Conservation (phyloP, 176 grass and related monocot genomes). For the Phragmites australis region DNA sequence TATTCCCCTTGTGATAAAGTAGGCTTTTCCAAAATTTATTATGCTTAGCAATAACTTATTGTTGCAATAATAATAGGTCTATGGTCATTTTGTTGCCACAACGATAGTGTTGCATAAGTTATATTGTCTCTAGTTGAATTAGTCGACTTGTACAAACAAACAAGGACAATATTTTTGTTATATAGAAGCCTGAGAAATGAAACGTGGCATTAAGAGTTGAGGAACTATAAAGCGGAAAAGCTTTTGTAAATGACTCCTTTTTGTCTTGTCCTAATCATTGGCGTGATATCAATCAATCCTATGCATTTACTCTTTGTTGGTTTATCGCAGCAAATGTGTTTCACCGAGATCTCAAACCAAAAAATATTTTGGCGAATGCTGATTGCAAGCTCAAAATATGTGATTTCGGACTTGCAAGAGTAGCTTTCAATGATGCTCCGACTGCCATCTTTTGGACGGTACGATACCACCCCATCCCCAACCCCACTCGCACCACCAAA, state of each 20-base stretch:
- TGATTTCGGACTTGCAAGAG: slow-evolving; percentile 80
- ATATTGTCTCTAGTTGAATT: neutral
- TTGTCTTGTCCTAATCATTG: neutral
- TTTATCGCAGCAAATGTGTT: slow-evolving; percentile 64
- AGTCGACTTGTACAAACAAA: neutral
- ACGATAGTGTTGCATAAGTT: neutral
- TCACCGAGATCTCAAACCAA: slow-evolving; percentile 76
- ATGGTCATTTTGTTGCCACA: neutral
- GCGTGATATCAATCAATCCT: neutral
- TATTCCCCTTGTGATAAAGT: neutral
- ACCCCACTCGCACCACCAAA: neutral
- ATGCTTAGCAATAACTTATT: neutral
- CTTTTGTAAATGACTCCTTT: neutral
- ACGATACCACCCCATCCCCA: neutral
- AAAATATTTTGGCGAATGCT: slow-evolving; percentile 79
- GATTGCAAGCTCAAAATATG: slow-evolving; percentile 90
- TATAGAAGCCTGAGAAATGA: neutral
- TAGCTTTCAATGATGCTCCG: slow-evolving; percentile 73
- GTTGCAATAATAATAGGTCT: neutral
- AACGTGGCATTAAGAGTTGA: neutral
- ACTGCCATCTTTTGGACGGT: slow-evolving; percentile 87
- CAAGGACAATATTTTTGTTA: neutral
- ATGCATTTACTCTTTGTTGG: neutral
- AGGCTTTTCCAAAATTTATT: neutral
- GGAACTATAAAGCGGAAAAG: neutral